Evolutionary conservation across 768 basidiomycete species (phyloP).

Genomic region (Auriscalpium vulgare): DNA sequence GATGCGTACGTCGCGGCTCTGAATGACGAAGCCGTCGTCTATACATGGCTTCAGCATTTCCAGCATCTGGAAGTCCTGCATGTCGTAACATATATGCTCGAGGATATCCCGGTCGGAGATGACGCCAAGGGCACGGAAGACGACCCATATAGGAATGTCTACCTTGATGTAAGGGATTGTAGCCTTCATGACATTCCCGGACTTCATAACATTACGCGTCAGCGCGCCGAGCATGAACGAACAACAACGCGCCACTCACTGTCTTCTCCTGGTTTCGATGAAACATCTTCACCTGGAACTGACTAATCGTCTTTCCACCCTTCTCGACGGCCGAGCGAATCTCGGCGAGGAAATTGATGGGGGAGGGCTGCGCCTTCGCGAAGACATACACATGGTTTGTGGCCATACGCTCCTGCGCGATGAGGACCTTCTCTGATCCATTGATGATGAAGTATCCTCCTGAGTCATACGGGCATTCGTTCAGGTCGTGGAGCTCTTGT

Average conservation of each 20-base stretch:
- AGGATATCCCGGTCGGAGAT: conserved; percentile 97
- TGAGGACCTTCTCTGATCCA: conserved; percentile 98
- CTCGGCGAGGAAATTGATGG: conserved; percentile 92
- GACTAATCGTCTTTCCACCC: conserved; percentile 95
- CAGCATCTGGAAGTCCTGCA: conserved; percentile 91
- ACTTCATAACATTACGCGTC: conserved; percentile 30
- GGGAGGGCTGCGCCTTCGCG: conserved; percentile 93
- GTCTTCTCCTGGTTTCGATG: conserved; percentile 84
- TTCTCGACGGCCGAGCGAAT: conserved; percentile 97
- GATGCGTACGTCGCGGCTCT: conserved; percentile 77
- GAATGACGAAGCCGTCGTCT: conserved; percentile 96
- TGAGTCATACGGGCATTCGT: conserved; percentile 97
- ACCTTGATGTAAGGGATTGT: conserved; percentile 97
- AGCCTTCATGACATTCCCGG: conserved; percentile 91
- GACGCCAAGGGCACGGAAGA: conserved; percentile 95
- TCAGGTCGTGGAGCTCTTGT: conserved; percentile 79
- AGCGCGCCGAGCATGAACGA: conserved; percentile 3
- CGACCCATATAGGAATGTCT: conserved; percentile 97
- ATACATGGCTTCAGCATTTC: conserved; percentile 99
- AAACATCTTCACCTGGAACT: conserved; percentile 97
- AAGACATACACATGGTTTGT: conserved; percentile 99
- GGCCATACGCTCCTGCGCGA: conserved; percentile 99
- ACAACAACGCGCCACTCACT: conserved; percentile 38
- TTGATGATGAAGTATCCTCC: conserved; percentile 99
- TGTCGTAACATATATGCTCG: conserved; percentile 97